A percentile compares a stretch with the other conserved stretches of the same genome.
Evolutionary conservation across 179 eudicot genomes (phyloP).

Genomic region (Corrigiola litoralis): DNA sequence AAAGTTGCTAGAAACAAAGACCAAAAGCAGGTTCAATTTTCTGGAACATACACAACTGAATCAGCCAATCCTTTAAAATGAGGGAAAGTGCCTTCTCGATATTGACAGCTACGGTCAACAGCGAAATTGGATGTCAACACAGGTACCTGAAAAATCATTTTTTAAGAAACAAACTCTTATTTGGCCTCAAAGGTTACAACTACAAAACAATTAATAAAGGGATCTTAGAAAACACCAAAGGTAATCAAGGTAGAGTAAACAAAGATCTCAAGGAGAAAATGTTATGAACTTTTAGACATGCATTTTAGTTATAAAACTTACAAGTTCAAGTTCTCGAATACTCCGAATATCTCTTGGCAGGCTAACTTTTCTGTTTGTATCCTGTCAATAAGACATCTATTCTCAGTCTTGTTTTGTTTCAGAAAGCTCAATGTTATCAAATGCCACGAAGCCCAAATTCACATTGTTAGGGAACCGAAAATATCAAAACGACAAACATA

Average conservation of each 20-base stretch:
- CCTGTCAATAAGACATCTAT: slow-evolving; percentile 61
- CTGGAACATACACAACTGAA: slow-evolving; percentile 69
- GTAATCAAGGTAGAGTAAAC: too few relatives aligned
- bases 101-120: slow-evolving; percentile 77
- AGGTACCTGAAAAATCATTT: slow-evolving; percentile 63
- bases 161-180: background rate
- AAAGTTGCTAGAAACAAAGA: slow-evolving; percentile 10
- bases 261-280: background rate
- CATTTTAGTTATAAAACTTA: slow-evolving; percentile 32
- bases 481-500: background rate
- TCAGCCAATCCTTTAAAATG: slow-evolving; percentile 91
- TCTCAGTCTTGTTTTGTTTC: background rate
- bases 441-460: background rate
- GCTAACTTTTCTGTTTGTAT: slow-evolving; percentile 63
- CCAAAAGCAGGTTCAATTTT: background rate
- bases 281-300: slow-evolving; percentile 1
- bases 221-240: too few relatives aligned
- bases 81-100: slow-evolving; percentile 83
- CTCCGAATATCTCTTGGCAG: slow-evolving; percentile 92
- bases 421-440: background rate
- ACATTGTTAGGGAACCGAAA: background rate
- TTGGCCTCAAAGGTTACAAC: background rate
- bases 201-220: background rate
- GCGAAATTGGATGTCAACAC: slow-evolving; percentile 82
- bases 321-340: slow-evolving; percentile 88